These are phyloP conservation scores for Yamadazyma endophytica DNA, from an alignment of 805 yeast genomes.

Conservation along the genomic window DNA sequence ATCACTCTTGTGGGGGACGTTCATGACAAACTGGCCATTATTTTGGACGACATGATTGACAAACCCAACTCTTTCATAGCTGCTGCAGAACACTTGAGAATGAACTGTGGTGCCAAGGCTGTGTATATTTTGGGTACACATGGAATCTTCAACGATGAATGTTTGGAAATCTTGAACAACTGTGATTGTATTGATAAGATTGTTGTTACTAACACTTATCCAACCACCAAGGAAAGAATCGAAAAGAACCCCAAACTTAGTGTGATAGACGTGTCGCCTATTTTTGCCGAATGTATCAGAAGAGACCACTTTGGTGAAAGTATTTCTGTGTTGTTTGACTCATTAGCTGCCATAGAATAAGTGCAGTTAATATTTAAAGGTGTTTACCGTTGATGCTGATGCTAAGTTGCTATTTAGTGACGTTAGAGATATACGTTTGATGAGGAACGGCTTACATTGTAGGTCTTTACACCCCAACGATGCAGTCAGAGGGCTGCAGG, in stretches of 20 bases:
- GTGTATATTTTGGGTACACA: constrained; percentile 94
- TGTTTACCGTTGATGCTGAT: neutral
- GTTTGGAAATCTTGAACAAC: constrained; percentile 72
- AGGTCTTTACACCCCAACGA: constrained; percentile 48
- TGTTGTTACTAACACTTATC: constrained; percentile 95
- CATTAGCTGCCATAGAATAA: constrained; percentile 57
- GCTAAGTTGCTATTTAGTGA: neutral
- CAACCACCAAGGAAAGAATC: constrained; percentile 63
- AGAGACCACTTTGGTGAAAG: constrained; percentile 98
- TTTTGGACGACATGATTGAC: constrained; percentile 95
- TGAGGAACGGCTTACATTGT: neutral
- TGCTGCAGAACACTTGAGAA: constrained; percentile 95
- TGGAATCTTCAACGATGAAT: constrained; percentile 86
- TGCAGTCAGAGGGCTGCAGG: constrained; percentile 56
- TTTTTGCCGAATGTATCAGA: constrained; percentile 96
- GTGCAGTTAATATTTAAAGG: neutral
- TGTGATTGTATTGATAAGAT: constrained; percentile 84
- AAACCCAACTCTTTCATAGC: constrained; percentile 91
- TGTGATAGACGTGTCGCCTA: constrained; percentile 89
- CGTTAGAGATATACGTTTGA: neutral
- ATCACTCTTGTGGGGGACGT: constrained; percentile 97
- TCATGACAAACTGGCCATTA: constrained; percentile 83
- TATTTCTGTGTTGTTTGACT: constrained; percentile 88
- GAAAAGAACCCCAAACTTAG: constrained; percentile 64
- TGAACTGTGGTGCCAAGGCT: constrained; percentile 92